Conservation (phyloP, 768 basidiomycete genomes). For the Aureoboletus auriporus region DNA sequence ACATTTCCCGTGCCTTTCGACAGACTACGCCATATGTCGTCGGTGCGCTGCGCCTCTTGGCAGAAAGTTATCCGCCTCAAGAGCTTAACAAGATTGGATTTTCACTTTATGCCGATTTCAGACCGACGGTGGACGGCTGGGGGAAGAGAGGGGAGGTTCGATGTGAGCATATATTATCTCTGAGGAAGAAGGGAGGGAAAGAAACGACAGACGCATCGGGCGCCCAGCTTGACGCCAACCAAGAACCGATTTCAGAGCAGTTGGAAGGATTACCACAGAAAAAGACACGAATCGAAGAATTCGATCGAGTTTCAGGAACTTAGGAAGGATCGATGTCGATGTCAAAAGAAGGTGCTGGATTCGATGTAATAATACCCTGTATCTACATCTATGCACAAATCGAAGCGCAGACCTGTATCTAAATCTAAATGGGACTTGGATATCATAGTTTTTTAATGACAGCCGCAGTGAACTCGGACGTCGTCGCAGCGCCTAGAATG, state of each 20-base stretch:
- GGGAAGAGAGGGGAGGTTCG: constrained; percentile 74
- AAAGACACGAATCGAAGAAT: constrained; percentile 26
- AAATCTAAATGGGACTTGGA: constrained; percentile 2
- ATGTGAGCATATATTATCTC: constrained; percentile 62
- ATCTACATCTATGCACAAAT: constrained; percentile 23
- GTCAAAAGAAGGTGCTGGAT: constrained; percentile 16
- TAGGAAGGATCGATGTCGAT: neutral
- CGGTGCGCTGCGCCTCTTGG: constrained; percentile 71
- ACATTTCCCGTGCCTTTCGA: constrained; percentile 74
- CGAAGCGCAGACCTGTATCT: constrained; percentile 1
- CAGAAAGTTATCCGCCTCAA: constrained; percentile 50
- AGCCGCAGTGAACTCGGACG: constrained; percentile 91
- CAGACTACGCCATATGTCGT: constrained; percentile 76
- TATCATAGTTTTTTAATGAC: constrained; percentile 75
- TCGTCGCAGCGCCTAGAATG: constrained; percentile 72
- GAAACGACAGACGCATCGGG: constrained; percentile 10
- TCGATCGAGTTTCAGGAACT: too few species aligned
- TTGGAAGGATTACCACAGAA: constrained; percentile 35
- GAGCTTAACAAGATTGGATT: constrained; percentile 70
- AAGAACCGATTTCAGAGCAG: constrained; percentile 3
- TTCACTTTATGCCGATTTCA: constrained; percentile 80
- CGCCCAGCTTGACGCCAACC: neutral
- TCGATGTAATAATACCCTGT: constrained; percentile 11
- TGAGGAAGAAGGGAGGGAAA: constrained; percentile 38
- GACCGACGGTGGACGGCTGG: constrained; percentile 81